A percentile compares a stretch with the other conserved stretches of the same genome.
phyloP scores from a whole-genome alignment of 1,284 basidiomycete genomes.

The Inonotus obliquus region DNA sequence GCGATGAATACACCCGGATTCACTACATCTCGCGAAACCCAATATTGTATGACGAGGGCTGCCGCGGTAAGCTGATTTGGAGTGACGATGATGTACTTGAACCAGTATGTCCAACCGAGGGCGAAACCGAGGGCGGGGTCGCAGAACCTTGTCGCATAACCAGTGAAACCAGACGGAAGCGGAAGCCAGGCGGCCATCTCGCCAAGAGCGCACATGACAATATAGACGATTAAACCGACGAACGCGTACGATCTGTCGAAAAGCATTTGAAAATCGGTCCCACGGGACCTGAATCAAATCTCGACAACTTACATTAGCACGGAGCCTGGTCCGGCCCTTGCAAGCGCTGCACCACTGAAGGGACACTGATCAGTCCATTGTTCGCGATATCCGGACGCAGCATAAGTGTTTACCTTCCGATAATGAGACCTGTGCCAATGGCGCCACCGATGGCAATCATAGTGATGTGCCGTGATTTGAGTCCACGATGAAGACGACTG shows the following conservation, averaged over 20 bases:
- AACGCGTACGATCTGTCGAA: slow-evolving; percentile 27
- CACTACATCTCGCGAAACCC: slow-evolving; percentile 38
- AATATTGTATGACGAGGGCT: slow-evolving; percentile 58
- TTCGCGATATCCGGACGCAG: background rate
- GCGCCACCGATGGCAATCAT: slow-evolving; percentile 67
- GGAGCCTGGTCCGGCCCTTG: slow-evolving; percentile 49
- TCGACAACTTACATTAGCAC: slow-evolving; percentile 31
- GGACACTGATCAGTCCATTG: background rate
- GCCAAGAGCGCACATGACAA: slow-evolving; percentile 37
- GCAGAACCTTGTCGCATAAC: slow-evolving; percentile 44
- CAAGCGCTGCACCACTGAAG: slow-evolving; percentile 44
- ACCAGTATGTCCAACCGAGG: slow-evolving; percentile 32
- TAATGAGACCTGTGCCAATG: slow-evolving; percentile 72
- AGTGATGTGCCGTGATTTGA: slow-evolving; percentile 64
- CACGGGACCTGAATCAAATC: background rate
- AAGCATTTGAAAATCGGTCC: background rate
- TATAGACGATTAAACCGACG: slow-evolving; percentile 52
- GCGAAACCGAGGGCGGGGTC: slow-evolving; percentile 48
- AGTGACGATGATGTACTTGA: slow-evolving; percentile 25
- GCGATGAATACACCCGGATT: slow-evolving; percentile 51
- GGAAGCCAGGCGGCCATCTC: slow-evolving; percentile 37
- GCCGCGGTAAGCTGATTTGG: slow-evolving; percentile 55
- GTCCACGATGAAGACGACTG: slow-evolving; percentile 45
- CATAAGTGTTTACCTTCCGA: slow-evolving; percentile 42
- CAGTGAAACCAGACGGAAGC: slow-evolving; percentile 39